Evolutionary conservation across 495 filamentous ascomycete species (phyloP).

Genomic region (Aspergillus panamensis): DNA sequence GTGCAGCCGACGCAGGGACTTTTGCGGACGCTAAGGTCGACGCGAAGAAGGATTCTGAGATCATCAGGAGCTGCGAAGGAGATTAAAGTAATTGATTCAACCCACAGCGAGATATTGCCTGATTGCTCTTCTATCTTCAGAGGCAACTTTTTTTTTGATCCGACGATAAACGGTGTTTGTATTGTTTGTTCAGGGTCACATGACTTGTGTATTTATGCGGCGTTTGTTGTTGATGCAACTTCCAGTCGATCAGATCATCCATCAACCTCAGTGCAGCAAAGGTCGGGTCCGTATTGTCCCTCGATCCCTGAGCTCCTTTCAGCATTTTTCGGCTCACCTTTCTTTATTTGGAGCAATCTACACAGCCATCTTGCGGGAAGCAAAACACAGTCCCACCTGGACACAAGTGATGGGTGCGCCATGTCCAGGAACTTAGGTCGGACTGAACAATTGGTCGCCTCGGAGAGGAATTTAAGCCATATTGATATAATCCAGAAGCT

Average conservation of each 20-base stretch:
- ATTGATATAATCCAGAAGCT: constrained; percentile 18
- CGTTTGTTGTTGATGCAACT: neutral
- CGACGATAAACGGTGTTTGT: constrained; percentile 39
- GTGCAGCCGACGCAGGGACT: constrained; percentile 58
- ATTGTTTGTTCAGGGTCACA: constrained; percentile 33
- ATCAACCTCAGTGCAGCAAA: constrained; percentile 9
- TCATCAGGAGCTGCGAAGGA: constrained; percentile 51
- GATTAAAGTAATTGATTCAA: constrained; percentile 18
- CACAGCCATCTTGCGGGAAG: neutral
- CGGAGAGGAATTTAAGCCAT: constrained; percentile 16
- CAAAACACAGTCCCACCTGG: neutral
- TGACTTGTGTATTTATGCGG: neutral
- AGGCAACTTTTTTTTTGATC: constrained; percentile 27
- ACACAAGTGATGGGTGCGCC: constrained; percentile 10
- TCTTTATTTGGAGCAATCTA: neutral
- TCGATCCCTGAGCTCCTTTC: constrained; percentile 18
- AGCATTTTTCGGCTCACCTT: constrained; percentile 6
- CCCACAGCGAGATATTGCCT: constrained; percentile 4
- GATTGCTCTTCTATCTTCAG: constrained; percentile 11
- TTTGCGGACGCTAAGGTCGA: constrained; percentile 64
- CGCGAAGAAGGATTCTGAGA: constrained; percentile 77
- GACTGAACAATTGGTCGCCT: constrained; percentile 11
- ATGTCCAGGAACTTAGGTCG: constrained; percentile 9
- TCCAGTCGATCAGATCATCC: neutral
- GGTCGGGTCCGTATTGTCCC: neutral